Evolutionary conservation across 2,329 filamentous ascomycete species (phyloP).

Genomic region (Mollisiaceae sp.): DNA sequence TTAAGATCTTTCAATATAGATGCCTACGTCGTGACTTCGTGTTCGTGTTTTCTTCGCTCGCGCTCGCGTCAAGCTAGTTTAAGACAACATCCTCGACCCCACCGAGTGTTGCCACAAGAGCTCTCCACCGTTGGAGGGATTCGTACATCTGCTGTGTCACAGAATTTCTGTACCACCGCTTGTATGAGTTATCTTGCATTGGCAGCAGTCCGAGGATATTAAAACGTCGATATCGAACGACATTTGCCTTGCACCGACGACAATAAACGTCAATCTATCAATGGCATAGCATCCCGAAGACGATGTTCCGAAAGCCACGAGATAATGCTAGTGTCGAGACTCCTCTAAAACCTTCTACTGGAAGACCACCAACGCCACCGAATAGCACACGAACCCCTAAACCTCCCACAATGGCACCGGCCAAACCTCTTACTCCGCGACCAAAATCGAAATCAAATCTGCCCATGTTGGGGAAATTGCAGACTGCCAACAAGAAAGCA

Average conservation of each 20-base stretch:
- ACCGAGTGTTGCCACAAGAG: not conserved
- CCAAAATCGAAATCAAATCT: slow-evolving; percentile 38
- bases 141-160: not conserved
- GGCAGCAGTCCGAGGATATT: not conserved
- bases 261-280: not conserved
- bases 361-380: slow-evolving; percentile 58
- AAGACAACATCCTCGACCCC: slow-evolving; percentile 6
- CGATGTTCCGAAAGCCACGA: slow-evolving; percentile 61
- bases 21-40: not conserved
- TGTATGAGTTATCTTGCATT: not conserved
- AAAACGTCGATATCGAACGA: not conserved
- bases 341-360: slow-evolving; percentile 50
- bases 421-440: slow-evolving; percentile 40
- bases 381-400: slow-evolving; percentile 21
- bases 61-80: not conserved
- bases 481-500: slow-evolving; percentile 33
- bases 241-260: not conserved
- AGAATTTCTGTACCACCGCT: not conserved
- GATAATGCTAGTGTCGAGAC: slow-evolving; percentile 48
- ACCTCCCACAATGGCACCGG: slow-evolving; percentile 33
- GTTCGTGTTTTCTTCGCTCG: not conserved
- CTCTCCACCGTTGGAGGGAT: not conserved
- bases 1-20: not conserved
- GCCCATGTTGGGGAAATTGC: slow-evolving; percentile 18
- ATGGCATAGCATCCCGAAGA: slow-evolving; percentile 10